These are phyloP conservation scores for Henckelia pumila DNA, from an alignment of 257 asterid genomes.

Conservation along the genomic window DNA sequence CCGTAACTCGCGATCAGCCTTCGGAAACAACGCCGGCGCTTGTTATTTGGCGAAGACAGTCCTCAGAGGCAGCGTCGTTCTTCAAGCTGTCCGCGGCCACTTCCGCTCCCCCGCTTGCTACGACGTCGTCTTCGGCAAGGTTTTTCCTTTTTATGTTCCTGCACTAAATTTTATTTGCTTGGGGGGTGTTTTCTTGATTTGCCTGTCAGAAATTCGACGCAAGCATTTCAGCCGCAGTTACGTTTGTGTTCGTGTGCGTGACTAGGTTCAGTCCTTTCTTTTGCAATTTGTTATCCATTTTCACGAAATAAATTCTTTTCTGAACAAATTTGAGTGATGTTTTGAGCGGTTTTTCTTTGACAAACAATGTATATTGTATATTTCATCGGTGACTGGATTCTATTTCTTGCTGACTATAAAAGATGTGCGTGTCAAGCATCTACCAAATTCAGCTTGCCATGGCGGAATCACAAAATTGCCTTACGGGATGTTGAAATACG, in stretches of 20 bases:
- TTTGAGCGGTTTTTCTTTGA: not conserved
- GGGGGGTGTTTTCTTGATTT: not conserved
- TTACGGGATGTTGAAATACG: too few species aligned
- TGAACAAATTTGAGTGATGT: not conserved
- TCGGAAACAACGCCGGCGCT: slow-evolving; percentile 33
- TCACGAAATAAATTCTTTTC: not conserved
- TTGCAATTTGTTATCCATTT: too few species aligned
- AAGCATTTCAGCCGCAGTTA: not conserved
- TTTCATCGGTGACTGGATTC: not conserved
- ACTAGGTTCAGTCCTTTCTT: not conserved
- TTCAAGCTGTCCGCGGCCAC: slow-evolving; percentile 77
- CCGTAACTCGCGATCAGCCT: slow-evolving; percentile 39
- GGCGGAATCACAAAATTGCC: not conserved
- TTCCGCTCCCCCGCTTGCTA: slow-evolving; percentile 67
- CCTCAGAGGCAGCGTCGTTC: slow-evolving; percentile 77
- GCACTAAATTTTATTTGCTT: not conserved
- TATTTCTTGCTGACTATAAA: not conserved
- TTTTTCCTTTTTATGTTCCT: slow-evolving; percentile 12
- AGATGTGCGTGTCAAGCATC: not conserved
- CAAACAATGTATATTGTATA: not conserved
- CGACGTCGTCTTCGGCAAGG: slow-evolving; percentile 94
- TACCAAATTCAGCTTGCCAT: not conserved
- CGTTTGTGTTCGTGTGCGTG: not conserved
- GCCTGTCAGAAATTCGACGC: not conserved
- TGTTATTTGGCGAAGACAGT: slow-evolving; percentile 82